phyloP scores from a whole-genome alignment of 2,329 filamentous ascomycete species.

The Xylaria sp. region DNA sequence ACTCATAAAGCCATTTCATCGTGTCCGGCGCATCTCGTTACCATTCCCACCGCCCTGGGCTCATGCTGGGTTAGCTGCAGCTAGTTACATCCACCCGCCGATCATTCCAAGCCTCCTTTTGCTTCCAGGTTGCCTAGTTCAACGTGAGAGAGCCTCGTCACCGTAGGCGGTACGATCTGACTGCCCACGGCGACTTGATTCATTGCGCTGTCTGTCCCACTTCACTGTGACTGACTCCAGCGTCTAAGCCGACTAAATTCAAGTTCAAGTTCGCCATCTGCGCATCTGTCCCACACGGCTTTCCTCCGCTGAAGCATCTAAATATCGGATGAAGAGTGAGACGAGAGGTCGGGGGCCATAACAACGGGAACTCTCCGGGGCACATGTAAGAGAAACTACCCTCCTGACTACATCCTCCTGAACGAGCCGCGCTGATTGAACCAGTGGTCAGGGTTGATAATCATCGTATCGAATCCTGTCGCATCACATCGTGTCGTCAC shows the following conservation, averaged over 20 bases:
- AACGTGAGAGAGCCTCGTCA: neutral
- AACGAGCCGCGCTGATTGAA: slow-evolving; percentile 14
- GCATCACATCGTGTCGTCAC: slow-evolving; percentile 8
- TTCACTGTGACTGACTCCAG: neutral
- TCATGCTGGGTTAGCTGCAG: neutral
- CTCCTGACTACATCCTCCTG: neutral
- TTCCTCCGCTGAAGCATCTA: neutral
- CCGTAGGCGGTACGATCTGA: neutral
- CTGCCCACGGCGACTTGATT: neutral
- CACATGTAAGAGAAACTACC: neutral
- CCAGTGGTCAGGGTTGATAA: slow-evolving; percentile 4
- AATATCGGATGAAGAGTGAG: neutral
- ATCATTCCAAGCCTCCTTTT: slow-evolving; percentile 6
- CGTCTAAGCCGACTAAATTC: neutral
- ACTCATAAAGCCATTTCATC: no score
- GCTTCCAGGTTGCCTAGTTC: neutral
- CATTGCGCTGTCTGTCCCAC: neutral
- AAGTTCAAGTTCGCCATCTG: neutral
- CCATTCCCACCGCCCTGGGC: no score
- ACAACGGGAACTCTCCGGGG: neutral
- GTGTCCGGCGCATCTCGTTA: no score
- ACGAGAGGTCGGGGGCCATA: neutral
- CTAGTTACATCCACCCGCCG: neutral
- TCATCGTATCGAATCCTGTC: slow-evolving; percentile 4
- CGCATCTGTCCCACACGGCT: neutral